Base-by-base conservation (phyloP, 129 eudicot genomes). In the Smallanthus sonchifolius region DNA sequence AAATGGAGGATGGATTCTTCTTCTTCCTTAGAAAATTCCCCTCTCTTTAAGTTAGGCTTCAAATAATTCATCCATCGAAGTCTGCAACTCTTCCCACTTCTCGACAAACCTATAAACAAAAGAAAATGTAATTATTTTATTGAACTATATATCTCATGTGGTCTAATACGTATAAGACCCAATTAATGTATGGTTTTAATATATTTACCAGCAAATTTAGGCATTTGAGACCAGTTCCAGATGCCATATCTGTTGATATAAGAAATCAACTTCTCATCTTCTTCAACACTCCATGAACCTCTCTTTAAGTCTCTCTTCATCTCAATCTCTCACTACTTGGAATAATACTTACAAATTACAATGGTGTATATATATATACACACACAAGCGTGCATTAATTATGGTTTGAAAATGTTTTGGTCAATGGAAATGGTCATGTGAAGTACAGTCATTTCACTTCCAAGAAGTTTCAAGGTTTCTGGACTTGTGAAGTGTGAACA, bases 171-270 rank as follows among this genome's bases (percentile, higher is more conserved):
- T 4, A 15, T 4, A 3, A 15, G 17, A 9, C 13, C 7, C 55
- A 4, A n/a, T n/a, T n/a, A n/a, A 20, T 17, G 32, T 20, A 20
- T 17, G 32, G 16, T 47, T 4, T 0, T 47, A 47, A 6, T 10
- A 24, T 57, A 57, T 28, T 28, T 32, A 60, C 66, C 66, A 60
- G 20, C 66, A 60, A 60, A 60, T 32, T 32, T 60, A 19, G 66
- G 66, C 66, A 60, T 34, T 5, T 30, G 66, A 60, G 66, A 60
- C 66, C 66, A 60, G 19, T 60, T 60, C 66, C 66, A 60, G 3
- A 60, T 60, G 4, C 66, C 66, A 9, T 60, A 60, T 60, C 19
- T 32, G 4, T 34, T 60, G 39, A 60, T 60, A 34, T 60, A 60
- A 32, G 66, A 10, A 14, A 60, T 34, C 42, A 60, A 30, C 66